Base-by-base conservation (phyloP, 441 rosid genomes). In the Gossypium trilobum region DNA sequence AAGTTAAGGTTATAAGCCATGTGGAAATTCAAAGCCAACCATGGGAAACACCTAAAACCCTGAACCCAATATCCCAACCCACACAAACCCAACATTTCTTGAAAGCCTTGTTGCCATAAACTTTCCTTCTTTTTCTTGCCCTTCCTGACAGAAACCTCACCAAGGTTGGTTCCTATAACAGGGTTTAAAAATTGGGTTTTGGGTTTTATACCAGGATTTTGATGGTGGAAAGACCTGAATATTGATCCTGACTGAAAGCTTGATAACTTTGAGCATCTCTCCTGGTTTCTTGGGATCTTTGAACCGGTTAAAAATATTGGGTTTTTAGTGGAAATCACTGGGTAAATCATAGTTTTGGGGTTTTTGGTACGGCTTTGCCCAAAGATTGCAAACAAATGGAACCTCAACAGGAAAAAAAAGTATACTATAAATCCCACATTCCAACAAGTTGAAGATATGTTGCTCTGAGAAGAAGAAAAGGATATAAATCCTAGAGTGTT, bases 11-110 rank as follows among this genome's bases (percentile, higher is more conserved):
- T 79, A 25, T 87, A 36, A 50, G 87, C 92, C 93, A 92, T 85
- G 77, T 90, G 91, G 78, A 87, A 92, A 82, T 88, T 92, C 72
- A 88, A 87, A 55, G 93, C 87, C 76, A 92, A 75, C 97, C 97
- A 92, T 48, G 97, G 93, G 74, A 91, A 91, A 78, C 93, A 86
- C 82, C 97, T 83, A 36, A 86, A 88, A 1, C 97, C 97, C 71
- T 91, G 95, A 23, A 87, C 77, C 90, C 93, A 90, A 54, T 90
- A 91, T 55, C 95, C 97, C 74, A 88, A 74, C 14, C 93, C 97
- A 83, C 97, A 88, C 80, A 87, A 60, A 73, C 51, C 78, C 62
- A 76, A 36, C 87, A 87, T 87, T 71, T 80, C 82, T 48, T 66
- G 76, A 9, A 81, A 52, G 76, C 88, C 92, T 80, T 75, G 75